Base-by-base conservation (phyloP, 2,329 filamentous ascomycete genomes). In the Calonectria henricotiae region DNA sequence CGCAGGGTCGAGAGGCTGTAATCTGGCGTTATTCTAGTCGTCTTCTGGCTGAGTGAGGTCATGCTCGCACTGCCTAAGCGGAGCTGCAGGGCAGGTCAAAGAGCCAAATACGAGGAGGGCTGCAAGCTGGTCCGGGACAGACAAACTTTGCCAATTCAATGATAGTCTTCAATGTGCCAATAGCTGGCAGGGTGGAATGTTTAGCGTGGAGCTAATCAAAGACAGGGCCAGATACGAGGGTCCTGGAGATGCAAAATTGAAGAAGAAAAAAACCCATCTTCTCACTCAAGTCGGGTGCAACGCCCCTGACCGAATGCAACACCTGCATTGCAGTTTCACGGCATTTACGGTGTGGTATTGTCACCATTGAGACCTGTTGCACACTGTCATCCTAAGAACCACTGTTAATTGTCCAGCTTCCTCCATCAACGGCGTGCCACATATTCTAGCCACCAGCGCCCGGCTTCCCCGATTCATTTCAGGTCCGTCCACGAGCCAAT, bases 1-100 rank as follows among this genome's bases (percentile, higher is more conserved):
- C 27, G 20, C 43, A 49, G 43, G 30, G 25, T 46, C 27, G 17
- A 23, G 35, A 54, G 35, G 27, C 62, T n/a, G 41, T 58, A 44
- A 39, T 44, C 61, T 44, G 61, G 61, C 61, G 61, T 49, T 44
- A 41, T 49, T 62, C 54, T 60, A 23, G 54, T 20, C 35, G 35
- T 41, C 54, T 9, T 25, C 37, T 60, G 30, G 49, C 49, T 54
- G 49, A 35, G 49, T 54, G 49, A 54, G 49, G 49, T 54, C 17
- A 54, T 54, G 49, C 49, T 35, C 30, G 35, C 49, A 15, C 47
- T 17, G 47, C 27, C 47, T n/a, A 15, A 51, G 47, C 47, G 47
- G 17, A 32, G 47, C 27, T 27, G 27, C 35, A 32, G 47, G 47
- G 47, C 27, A 54, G 47, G 49, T 30, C 27, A 54, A 35, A 54